These are phyloP conservation scores for Aureobasidium musti DNA, from an alignment of 2,329 filamentous ascomycete genomes.

Conservation along the genomic window DNA sequence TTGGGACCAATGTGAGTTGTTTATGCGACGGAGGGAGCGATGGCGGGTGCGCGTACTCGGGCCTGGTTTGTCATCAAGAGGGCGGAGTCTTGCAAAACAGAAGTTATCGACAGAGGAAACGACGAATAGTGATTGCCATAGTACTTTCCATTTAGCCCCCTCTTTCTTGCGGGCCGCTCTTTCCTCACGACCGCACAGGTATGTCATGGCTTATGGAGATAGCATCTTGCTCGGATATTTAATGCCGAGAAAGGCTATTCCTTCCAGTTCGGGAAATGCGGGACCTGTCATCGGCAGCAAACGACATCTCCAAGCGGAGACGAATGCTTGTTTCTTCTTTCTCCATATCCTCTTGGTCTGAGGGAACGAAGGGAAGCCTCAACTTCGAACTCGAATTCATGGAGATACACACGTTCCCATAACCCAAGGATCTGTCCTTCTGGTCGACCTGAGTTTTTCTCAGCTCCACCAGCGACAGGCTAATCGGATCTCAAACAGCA, in stretches of 20 bases:
- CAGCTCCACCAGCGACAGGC: background rate
- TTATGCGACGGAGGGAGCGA: constrained; percentile 8
- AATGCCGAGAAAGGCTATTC: constrained; percentile 14
- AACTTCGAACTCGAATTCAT: background rate
- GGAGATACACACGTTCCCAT: too few relatives aligned
- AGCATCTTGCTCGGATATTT: constrained; percentile 2
- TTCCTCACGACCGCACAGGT: constrained; percentile 1
- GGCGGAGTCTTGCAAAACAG: background rate
- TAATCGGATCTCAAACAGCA: background rate
- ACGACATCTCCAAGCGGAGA: background rate
- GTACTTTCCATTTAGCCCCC: constrained; percentile 2
- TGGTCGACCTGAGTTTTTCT: background rate
- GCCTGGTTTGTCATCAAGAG: constrained; percentile 5
- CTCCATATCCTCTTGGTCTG: background rate
- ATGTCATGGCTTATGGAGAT: constrained; percentile 17
- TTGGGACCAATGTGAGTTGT: background rate
- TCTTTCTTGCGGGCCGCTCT: constrained; percentile 11
- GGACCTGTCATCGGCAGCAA: constrained; percentile 13
- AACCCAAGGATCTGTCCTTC: background rate
- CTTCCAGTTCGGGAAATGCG: background rate
- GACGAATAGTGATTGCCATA: background rate
- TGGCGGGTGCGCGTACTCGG: background rate
- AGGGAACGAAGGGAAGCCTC: too few relatives aligned
- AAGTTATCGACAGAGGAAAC: background rate
- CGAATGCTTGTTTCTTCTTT: background rate